These are phyloP conservation scores for Pachysandra terminalis DNA, from an alignment of 164 flowering plant genomes.

Conservation along the genomic window DNA sequence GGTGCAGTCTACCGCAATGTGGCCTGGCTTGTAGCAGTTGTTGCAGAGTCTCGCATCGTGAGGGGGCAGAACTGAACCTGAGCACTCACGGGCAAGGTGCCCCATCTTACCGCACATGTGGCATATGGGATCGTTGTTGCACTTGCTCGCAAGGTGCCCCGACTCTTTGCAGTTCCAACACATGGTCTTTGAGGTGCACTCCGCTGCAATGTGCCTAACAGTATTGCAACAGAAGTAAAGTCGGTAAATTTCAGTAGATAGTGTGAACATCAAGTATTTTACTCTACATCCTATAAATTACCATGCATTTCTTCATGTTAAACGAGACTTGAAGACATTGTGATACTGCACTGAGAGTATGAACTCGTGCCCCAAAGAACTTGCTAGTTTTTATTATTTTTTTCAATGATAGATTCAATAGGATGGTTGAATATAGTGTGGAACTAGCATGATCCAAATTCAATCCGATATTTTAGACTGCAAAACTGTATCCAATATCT, in stretches of 20 bases:
- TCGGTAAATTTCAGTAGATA: too few relatives aligned
- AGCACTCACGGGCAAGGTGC: constrained; percentile 18
- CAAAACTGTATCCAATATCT: too few relatives aligned
- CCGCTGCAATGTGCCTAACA: constrained; percentile 1
- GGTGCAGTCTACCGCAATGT: constrained; percentile 36
- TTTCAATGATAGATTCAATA: too few relatives aligned
- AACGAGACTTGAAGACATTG: not conserved
- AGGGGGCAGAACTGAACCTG: constrained; percentile 17
- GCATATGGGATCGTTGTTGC: constrained; percentile 12
- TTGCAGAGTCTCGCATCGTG: constrained; percentile 35
- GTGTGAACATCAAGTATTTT: too few relatives aligned
- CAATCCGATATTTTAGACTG: too few relatives aligned
- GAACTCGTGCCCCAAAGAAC: too few relatives aligned
- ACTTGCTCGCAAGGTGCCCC: constrained; percentile 15
- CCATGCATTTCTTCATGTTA: not conserved
- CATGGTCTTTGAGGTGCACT: constrained; percentile 4
- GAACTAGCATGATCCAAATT: too few relatives aligned
- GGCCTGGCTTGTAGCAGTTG: constrained; percentile 41
- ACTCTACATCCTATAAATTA: too few relatives aligned
- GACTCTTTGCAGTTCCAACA: constrained; percentile 20
- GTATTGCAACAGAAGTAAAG: too few relatives aligned
- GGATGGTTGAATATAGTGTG: too few relatives aligned
- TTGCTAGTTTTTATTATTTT: too few relatives aligned
- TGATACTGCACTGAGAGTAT: too few relatives aligned
- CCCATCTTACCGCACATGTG: constrained; percentile 14